Percentiles rank a stretch among this genome's conserved stretches.
phyloP scores from a whole-genome alignment of 352 stramenopile species.

The Globisporangium echinulatum region DNA sequence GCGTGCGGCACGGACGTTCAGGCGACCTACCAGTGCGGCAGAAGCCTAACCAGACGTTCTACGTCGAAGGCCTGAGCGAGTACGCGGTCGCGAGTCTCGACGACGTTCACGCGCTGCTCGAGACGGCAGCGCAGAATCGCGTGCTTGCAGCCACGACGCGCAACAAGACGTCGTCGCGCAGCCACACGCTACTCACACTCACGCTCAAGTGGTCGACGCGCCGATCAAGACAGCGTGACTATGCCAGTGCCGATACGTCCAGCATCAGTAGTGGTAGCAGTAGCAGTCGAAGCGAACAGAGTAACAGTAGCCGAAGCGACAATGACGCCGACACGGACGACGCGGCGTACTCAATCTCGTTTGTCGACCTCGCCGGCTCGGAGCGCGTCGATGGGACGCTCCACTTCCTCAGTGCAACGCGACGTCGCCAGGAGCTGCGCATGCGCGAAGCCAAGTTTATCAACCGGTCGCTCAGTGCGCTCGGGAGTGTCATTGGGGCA shows the following conservation, averaged over 20 bases:
- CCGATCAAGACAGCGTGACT: not conserved
- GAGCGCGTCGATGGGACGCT: slow-evolving; percentile 50
- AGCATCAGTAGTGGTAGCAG: not conserved
- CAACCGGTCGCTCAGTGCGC: slow-evolving; percentile 57
- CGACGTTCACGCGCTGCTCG: slow-evolving; percentile 40
- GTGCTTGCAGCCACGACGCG: slow-evolving; percentile 46
- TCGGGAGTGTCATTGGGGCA: slow-evolving; percentile 61
- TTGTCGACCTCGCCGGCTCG: slow-evolving; percentile 68
- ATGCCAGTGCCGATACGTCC: not conserved
- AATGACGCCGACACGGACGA: slow-evolving; percentile 5
- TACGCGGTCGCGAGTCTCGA: slow-evolving; percentile 40
- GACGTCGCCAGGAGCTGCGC: slow-evolving; percentile 44
- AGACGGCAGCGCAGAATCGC: slow-evolving; percentile 40
- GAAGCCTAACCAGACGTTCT: slow-evolving; percentile 38
- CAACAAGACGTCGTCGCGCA: slow-evolving; percentile 69
- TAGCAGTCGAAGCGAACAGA: slow-evolving; percentile 4
- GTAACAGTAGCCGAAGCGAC: not conserved
- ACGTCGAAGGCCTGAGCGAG: slow-evolving; percentile 49
- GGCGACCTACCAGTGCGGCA: slow-evolving; percentile 45
- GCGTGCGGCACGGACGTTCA: not conserved
- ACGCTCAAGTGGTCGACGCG: slow-evolving; percentile 20
- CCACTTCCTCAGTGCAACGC: slow-evolving; percentile 44
- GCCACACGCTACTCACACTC: slow-evolving; percentile 63
- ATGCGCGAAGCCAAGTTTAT: slow-evolving; percentile 79
- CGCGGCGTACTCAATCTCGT: slow-evolving; percentile 38